These are phyloP conservation scores for Pythium sp. DNA, from an alignment of 352 stramenopile species.

Conservation along the genomic window DNA sequence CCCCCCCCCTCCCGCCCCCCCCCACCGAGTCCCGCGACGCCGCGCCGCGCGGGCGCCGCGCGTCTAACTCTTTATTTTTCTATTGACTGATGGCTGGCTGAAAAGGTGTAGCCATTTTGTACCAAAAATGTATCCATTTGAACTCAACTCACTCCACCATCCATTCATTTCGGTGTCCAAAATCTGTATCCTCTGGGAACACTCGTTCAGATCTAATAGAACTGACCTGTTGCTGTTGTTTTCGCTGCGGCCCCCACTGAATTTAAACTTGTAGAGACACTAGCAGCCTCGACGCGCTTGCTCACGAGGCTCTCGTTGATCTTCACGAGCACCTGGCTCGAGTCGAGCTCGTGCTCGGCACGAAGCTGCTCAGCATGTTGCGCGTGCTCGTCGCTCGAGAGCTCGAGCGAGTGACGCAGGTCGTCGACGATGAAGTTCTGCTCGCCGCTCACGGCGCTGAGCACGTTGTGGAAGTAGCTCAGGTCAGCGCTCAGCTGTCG, in stretches of 20 bases:
- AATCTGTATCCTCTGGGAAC: no score
- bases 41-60: no score
- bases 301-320: constrained; percentile 36
- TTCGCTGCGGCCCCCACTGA: not conserved
- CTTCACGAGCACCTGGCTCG: constrained; percentile 44
- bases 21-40: no score
- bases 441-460: constrained; percentile 64
- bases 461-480: constrained; percentile 79
- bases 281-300: constrained; percentile 22
- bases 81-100: not conserved
- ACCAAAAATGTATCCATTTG: constrained; percentile 4
- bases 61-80: no score
- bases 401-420: constrained; percentile 39
- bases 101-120: not conserved
- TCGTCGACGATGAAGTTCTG: constrained; percentile 56
- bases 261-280: not conserved
- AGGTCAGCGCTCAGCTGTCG: constrained; percentile 68
- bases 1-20: no score
- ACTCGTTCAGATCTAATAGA: not conserved
- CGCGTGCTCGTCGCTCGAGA: constrained; percentile 27
- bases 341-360: constrained; percentile 20
- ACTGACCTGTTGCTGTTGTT: not conserved
- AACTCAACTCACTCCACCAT: not conserved
- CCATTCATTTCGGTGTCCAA: not conserved
- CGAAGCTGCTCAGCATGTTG: constrained; percentile 32